phyloP scores from a whole-genome alignment of 345 rosid species.

The Salix udensis region DNA sequence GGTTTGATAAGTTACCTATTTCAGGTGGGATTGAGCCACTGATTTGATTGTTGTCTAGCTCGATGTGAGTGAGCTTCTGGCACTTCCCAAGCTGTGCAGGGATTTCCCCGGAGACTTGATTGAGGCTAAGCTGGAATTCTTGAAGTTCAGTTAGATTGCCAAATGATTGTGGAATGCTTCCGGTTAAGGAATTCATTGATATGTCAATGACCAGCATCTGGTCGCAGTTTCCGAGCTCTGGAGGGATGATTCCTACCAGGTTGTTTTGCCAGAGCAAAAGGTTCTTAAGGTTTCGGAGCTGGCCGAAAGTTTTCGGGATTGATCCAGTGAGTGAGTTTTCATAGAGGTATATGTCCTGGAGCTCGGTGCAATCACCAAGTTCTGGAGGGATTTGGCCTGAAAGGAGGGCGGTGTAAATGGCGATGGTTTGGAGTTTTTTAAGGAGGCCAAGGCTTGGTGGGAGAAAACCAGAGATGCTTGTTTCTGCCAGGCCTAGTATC shows the following conservation, averaged over 20 bases:
- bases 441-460: conserved; percentile 66
- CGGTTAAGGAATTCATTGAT: conserved; percentile 71
- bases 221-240: conserved; percentile 58
- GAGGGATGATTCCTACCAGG: conserved; percentile 66
- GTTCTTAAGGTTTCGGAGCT: conserved; percentile 47
- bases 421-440: conserved; percentile 64
- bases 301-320: conserved; percentile 54
- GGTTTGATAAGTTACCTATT: conserved; percentile 51
- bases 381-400: conserved; percentile 81
- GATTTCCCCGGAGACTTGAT: conserved; percentile 71
- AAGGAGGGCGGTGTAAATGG: conserved; percentile 65
- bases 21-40: conserved; percentile 67
- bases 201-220: conserved; percentile 53
- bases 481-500: conserved; percentile 75
- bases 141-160: conserved; percentile 54
- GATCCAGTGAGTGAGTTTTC: conserved; percentile 75
- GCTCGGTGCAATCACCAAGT: conserved; percentile 67
- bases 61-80: conserved; percentile 53
- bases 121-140: conserved; percentile 72
- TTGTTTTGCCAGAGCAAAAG: conserved; percentile 76
- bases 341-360: conserved; percentile 65
- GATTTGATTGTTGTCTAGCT: conserved; percentile 78
- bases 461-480: conserved; percentile 75
- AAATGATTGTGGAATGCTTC: conserved; percentile 58
- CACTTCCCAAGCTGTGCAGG: conserved; percentile 60